phyloP scores from a whole-genome alignment of 2,329 filamentous ascomycete genomes.

The Whalleya microplaca region DNA sequence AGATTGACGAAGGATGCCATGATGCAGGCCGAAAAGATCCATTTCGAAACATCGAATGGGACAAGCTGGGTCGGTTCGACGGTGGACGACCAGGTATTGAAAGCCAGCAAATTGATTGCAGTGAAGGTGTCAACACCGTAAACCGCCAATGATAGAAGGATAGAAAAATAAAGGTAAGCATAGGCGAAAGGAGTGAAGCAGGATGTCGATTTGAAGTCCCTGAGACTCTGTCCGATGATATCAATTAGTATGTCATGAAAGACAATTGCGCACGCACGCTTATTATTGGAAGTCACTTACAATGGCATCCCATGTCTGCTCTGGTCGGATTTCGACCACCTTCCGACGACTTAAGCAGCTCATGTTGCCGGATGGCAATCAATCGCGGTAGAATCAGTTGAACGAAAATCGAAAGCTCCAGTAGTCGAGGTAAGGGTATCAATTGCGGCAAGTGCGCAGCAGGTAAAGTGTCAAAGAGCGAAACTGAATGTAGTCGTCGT shows the following conservation, averaged over 20 bases:
- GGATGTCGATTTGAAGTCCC: constrained; percentile 83
- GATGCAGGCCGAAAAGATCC: constrained; percentile 94
- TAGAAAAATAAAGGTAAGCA: constrained; percentile 79
- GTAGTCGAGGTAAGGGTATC: constrained; percentile 28
- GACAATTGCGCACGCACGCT: not conserved
- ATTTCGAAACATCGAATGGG: constrained; percentile 78
- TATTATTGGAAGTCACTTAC: constrained; percentile 56
- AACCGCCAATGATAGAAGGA: constrained; percentile 78
- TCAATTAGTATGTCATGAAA: constrained; percentile 7
- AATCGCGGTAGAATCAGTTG: constrained; percentile 11
- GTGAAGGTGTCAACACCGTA: constrained; percentile 93
- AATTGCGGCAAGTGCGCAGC: constrained; percentile 18
- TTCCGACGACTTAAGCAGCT: constrained; percentile 66
- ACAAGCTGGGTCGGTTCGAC: constrained; percentile 74
- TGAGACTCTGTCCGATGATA: constrained; percentile 45
- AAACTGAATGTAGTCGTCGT: constrained; percentile 25
- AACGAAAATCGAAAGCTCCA: constrained; percentile 18
- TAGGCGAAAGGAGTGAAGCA: constrained; percentile 81
- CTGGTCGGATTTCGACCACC: constrained; percentile 68
- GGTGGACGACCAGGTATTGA: constrained; percentile 85
- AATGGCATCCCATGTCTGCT: constrained; percentile 96
- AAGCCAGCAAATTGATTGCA: constrained; percentile 85
- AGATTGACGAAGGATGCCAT: constrained; percentile 87
- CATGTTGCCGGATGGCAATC: constrained; percentile 53
- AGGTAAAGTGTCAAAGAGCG: constrained; percentile 22